Evolutionary conservation across 2,329 filamentous ascomycete species (phyloP), one percentile per base, ranked within the genome.

Genomic region (Botrytis elliptica): DNA sequence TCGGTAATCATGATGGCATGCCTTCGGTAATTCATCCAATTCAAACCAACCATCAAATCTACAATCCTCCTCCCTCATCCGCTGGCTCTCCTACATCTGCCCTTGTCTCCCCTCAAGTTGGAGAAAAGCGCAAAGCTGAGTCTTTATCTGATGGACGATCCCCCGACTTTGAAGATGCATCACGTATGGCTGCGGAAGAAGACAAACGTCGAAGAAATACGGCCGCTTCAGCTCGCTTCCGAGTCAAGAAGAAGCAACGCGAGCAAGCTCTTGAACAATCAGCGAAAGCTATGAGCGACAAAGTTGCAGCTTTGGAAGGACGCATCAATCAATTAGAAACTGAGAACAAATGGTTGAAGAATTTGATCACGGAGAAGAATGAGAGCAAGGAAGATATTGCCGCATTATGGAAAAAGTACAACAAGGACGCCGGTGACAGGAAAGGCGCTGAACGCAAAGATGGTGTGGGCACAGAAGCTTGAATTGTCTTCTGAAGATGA

Each of bases 161-260:
- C 14, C 65, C 73, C 18, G 73, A 87, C 64, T 87, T 92, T 67
- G 92, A 95, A 82, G 92, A 94, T 76, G 86, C 89, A 57, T 91
- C 91, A 20, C 91, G 92, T 57, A 78, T 90, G 9, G 92, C 92
- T 20, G 93, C 93, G 36, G 94, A 97, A 82, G 94, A 97, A 83
- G 94, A 97, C 82, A 97, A 97, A 85, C 91, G 94, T 68, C 90
- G 93, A 74, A 90, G 94, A 76, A 97, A 97, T 84, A 97, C 94
- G 3, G 94, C 94, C 46, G 94, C 94, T 72, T 94, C 91, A 77
- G 94, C 94, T 29, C 92, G 94, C 68, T 97, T 97, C 87, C 92
- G 94, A 74, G 90, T 96, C 81, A 97, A 97, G 90, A 97, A 97
- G 91, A 97, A 97, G 89, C 93, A 96, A 84, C 91, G 94, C 69